Conservation (phyloP, 2,329 filamentous ascomycete genomes). For the Hypoxylon rubiginosum region DNA sequence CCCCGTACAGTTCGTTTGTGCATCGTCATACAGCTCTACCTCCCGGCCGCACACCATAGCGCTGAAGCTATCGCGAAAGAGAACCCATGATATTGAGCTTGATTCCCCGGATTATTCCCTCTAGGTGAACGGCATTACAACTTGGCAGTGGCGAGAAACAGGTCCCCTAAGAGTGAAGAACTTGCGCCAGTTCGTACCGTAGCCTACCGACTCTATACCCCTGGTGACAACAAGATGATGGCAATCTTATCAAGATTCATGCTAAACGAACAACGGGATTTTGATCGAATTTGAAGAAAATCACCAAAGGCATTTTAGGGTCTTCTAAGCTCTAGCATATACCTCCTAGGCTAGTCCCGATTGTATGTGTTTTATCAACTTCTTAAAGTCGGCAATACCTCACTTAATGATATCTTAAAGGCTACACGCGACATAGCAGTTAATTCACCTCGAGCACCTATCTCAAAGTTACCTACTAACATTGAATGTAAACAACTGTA, state of each 20-base stretch:
- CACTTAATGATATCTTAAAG: conserved; percentile 1
- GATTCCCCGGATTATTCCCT: conserved; percentile 35
- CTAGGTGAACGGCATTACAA: conserved; percentile 32
- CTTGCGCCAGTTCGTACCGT: not conserved
- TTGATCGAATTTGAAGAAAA: conserved; percentile 4
- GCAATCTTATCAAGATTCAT: conserved; percentile 38
- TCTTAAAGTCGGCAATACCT: conserved; percentile 9
- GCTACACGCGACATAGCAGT: conserved; percentile 14
- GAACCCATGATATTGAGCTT: conserved; percentile 30
- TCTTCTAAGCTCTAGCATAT: not conserved
- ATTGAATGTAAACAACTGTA: conserved; percentile 14
- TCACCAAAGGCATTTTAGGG: conserved; percentile 1
- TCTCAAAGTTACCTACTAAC: conserved; percentile 24
- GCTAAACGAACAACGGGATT: conserved; percentile 17
- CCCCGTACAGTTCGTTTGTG: conserved; percentile 11
- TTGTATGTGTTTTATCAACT: not conserved
- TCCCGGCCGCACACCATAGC: conserved; percentile 8
- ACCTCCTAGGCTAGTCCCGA: conserved; percentile 1
- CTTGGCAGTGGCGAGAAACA: conserved; percentile 38
- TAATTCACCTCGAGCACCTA: not conserved
- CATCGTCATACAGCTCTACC: conserved; percentile 30
- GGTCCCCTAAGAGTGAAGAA: conserved; percentile 8
- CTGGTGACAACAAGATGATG: conserved; percentile 15
- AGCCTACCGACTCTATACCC: conserved; percentile 1
- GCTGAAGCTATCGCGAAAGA: conserved; percentile 31